phyloP scores from a whole-genome alignment of 331 rosid genomes.

The Acacia pycnantha region DNA sequence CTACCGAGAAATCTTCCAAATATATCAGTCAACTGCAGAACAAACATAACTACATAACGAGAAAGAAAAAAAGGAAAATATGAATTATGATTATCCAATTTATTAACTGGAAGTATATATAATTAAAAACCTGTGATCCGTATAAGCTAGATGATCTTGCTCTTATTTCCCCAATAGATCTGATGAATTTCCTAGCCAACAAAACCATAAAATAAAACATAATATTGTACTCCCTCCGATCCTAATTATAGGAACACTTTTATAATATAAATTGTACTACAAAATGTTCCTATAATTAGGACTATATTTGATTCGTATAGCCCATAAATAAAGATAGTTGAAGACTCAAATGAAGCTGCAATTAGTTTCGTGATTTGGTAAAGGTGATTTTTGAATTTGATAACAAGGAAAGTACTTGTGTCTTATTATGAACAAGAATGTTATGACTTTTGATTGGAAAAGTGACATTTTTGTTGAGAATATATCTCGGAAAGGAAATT shows the following conservation, averaged over 20 bases:
- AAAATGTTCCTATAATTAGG: no score
- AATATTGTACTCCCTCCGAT: no score
- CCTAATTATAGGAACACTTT: no score
- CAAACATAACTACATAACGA: slow-evolving; percentile 10
- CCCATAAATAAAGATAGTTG: not conserved
- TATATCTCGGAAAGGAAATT: no score
- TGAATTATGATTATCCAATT: slow-evolving; percentile 8
- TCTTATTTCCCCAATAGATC: slow-evolving; percentile 75
- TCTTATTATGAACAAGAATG: not conserved
- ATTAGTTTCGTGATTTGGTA: no score
- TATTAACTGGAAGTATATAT: not conserved
- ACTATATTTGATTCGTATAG: not conserved
- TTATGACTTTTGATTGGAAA: no score
- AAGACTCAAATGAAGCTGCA: not conserved
- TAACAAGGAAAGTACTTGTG: not conserved
- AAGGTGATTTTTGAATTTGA: not conserved
- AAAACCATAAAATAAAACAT: not conserved
- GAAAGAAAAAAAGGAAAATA: no score
- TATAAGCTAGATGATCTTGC: slow-evolving; percentile 62
- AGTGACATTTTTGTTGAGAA: no score
- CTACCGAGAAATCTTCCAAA: slow-evolving; percentile 88
- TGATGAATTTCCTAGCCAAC: slow-evolving; percentile 72
- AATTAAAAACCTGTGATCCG: slow-evolving; percentile 81
- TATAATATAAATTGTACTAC: no score
- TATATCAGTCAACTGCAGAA: slow-evolving; percentile 78